Base-by-base conservation (phyloP, 2,329 filamentous ascomycete species). In the Curvularia sp. region DNA sequence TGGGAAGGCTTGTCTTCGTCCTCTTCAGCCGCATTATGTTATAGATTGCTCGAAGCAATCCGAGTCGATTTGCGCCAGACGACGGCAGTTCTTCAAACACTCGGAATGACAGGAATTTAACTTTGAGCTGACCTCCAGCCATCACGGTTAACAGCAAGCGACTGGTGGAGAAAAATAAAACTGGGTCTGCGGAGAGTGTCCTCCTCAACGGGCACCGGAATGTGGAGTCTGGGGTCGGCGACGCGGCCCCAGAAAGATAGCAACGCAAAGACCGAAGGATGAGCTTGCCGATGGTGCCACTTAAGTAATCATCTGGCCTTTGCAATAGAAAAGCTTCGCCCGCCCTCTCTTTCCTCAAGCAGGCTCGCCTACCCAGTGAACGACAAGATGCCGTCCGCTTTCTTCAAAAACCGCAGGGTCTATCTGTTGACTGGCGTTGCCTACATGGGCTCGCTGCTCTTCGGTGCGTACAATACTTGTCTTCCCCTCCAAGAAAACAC, bases 371-470 rank as follows among this genome's bases (percentile, higher is more conserved):
- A 43, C 33, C 18, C 28, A 43, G 30, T n/a, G 38, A 28, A 53
- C 47, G 33, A 39, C 41, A 58, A 28, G 22, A 58, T 58, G 56
- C 33, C 47, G 52, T 58, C 56, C 20, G 38, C 41, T 47, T 58
- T 58, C 47, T 56, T 58, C 56, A 58, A 58, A 26, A 58, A 58
- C 46, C 56, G 52, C 41, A 58, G 52, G 35, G 52, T 58, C 22
- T 58, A 58, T 35, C 47, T 58, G n/a, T 18, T 58, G 26, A 58
- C 56, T 12, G 54, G 52, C 47, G 56, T 58, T 31, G 56, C 56
- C 52, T 58, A 58, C 33, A 58, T 56, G 52, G 56, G 56, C 52
- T 58, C 56, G 33, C 56, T 58, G 35, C 52, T 58, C 30, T 58
- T 58, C 33, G 56, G 52, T 58, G 31, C 18, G 52, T 28, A 48